These are phyloP conservation scores for Neonectria faginata DNA, from an alignment of 2,329 filamentous ascomycete genomes.

Conservation along the genomic window DNA sequence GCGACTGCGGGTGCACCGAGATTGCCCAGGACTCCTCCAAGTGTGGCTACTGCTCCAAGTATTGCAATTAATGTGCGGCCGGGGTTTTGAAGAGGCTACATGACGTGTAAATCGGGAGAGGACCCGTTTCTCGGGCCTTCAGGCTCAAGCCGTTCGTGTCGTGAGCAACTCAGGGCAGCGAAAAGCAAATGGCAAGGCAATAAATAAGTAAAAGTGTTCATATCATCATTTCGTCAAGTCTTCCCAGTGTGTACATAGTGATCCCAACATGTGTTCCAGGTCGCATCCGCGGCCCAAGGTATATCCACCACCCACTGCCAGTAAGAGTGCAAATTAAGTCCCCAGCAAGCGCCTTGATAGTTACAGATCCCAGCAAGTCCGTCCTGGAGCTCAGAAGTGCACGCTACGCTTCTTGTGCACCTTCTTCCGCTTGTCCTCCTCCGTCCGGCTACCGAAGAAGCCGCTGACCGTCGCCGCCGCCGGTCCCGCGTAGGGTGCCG, in stretches of 20 bases:
- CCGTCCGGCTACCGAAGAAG: slow-evolving; percentile 54
- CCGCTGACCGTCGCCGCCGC: slow-evolving; percentile 60
- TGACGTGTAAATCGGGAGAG: background rate
- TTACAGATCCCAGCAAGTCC: slow-evolving; percentile 4
- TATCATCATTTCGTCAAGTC: slow-evolving; percentile 20
- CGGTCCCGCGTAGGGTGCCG: slow-evolving; percentile 51
- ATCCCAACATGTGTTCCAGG: slow-evolving; percentile 18
- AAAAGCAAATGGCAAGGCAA: background rate
- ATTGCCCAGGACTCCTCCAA: background rate
- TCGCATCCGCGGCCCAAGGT: slow-evolving; percentile 36
- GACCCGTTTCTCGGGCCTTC: background rate
- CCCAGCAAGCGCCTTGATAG: slow-evolving; percentile 25
- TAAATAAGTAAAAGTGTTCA: background rate
- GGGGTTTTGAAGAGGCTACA: background rate
- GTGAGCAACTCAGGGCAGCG: background rate
- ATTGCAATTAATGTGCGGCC: slow-evolving; percentile 14
- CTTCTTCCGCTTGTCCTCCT: slow-evolving; percentile 56
- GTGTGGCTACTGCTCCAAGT: slow-evolving; percentile 30
- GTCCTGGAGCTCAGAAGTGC: slow-evolving; percentile 52
- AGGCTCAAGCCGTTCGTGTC: background rate
- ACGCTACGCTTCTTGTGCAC: slow-evolving; percentile 62
- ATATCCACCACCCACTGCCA: slow-evolving; percentile 39
- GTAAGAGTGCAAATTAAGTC: slow-evolving; percentile 16
- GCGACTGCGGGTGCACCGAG: slow-evolving; percentile 27
- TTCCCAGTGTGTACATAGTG: slow-evolving; percentile 4